Evolutionary conservation across 1,284 basidiomycete genomes (phyloP).

Genomic region (Cutaneotrichosporon sp.): DNA sequence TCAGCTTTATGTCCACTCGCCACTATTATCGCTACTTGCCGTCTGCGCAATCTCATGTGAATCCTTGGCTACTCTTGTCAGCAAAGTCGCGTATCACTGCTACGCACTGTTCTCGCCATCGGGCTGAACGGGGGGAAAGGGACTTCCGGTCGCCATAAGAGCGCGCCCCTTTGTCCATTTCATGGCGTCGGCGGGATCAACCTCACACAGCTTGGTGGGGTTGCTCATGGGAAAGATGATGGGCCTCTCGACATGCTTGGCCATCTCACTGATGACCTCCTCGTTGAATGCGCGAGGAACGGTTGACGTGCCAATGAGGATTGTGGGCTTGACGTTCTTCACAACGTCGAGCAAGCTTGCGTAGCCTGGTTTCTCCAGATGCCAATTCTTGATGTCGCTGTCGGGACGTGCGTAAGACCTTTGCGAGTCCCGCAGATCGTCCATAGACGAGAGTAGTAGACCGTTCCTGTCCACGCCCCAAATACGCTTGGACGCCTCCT

Average conservation of each 20-base stretch:
- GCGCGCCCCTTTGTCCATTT: constrained; percentile 69
- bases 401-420: constrained; percentile 48
- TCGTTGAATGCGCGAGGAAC: constrained; percentile 75
- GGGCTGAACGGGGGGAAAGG: constrained; percentile 66
- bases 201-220: constrained; percentile 69
- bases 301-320: constrained; percentile 80
- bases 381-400: constrained; percentile 47
- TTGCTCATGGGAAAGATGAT: constrained; percentile 80
- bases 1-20: too few species aligned
- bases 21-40: too few species aligned
- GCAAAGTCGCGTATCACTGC: too few species aligned
- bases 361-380: constrained; percentile 22
- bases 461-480: constrained; percentile 54
- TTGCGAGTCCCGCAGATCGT: constrained; percentile 45
- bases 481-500: constrained; percentile 64
- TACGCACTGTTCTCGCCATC: constrained; percentile 47
- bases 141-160: constrained; percentile 72
- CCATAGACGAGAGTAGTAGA: constrained; percentile 48
- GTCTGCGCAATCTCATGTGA: constrained; percentile 27
- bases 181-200: constrained; percentile 54
- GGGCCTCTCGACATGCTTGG: constrained; percentile 62
- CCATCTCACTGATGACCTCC: constrained; percentile 64
- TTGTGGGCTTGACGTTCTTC: constrained; percentile 63
- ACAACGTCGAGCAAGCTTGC: constrained; percentile 54
- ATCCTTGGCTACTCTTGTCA: constrained; percentile 20